phyloP scores from a whole-genome alignment of 768 basidiomycete species.

The Butyriboletus loyo region DNA sequence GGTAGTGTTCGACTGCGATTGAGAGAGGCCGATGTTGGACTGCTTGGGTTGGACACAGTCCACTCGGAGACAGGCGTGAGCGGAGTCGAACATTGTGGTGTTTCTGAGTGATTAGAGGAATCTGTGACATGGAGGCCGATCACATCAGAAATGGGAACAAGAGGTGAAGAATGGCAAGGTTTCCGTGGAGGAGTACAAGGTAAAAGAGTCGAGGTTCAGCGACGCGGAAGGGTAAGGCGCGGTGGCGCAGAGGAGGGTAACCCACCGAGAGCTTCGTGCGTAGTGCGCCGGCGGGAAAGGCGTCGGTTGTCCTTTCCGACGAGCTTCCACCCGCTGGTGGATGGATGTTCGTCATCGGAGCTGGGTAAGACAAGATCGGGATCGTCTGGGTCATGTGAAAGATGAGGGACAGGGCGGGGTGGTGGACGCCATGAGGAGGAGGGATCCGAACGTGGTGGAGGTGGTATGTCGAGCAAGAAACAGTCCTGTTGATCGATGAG shows the following conservation, averaged over 20 bases:
- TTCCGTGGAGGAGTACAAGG: conserved; percentile 2
- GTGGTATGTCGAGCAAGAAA: conserved; percentile 87
- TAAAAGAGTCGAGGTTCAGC: conserved; percentile 22
- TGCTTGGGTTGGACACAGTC: conserved; percentile 31
- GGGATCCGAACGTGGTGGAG: conserved; percentile 48
- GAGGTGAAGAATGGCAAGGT: background rate
- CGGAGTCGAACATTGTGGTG: conserved; percentile 31
- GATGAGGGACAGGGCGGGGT: conserved; percentile 3
- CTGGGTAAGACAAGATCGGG: conserved; percentile 45
- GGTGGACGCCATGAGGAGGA: conserved; percentile 29
- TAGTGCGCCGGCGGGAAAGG: conserved; percentile 56
- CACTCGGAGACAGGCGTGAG: conserved; percentile 51
- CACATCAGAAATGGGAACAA: conserved; percentile 11
- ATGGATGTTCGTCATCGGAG: conserved; percentile 48
- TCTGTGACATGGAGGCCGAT: conserved; percentile 17
- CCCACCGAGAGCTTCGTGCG: conserved; percentile 42
- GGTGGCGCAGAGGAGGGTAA: conserved; percentile 33
- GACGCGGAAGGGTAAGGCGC: conserved; percentile 29
- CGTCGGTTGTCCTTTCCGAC: conserved; percentile 40
- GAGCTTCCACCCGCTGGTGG: conserved; percentile 53
- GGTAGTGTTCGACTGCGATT: conserved; percentile 68
- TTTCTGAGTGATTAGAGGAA: conserved; percentile 12
- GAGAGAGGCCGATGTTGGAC: conserved; percentile 32
- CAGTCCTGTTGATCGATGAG: conserved; percentile 94
- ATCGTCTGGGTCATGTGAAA: conserved; percentile 36